phyloP scores from a whole-genome alignment of 2,329 filamentous ascomycete species.

The Talaromyces sp. region DNA sequence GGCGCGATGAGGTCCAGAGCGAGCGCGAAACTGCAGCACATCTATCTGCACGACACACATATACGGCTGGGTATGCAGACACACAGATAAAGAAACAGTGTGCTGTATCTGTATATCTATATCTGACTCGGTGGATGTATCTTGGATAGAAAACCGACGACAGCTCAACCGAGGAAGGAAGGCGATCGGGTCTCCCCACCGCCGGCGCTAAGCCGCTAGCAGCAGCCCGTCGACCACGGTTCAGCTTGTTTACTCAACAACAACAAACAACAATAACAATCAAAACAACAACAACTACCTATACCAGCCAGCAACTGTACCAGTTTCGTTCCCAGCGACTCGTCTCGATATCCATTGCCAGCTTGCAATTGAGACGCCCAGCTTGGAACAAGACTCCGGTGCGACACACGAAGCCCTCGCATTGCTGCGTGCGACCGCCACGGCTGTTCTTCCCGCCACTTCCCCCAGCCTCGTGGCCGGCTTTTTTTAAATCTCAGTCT shows the following conservation, averaged over 20 bases:
- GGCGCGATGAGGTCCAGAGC: not conserved
- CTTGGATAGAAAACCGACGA: not conserved
- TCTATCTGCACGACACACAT: not conserved
- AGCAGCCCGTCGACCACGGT: conserved; percentile 8
- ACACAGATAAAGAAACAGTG: not conserved
- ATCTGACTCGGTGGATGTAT: not conserved
- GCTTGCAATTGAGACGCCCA: not conserved
- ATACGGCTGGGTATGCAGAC: not conserved
- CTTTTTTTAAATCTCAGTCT: not conserved
- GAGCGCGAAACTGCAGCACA: not conserved
- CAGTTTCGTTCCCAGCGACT: not conserved
- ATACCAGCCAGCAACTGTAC: not conserved
- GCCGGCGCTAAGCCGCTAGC: not conserved
- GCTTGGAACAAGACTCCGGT: not conserved
- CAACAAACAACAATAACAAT: conserved; percentile 10
- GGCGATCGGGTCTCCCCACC: not conserved
- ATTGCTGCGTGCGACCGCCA: not conserved
- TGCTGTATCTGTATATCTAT: not conserved
- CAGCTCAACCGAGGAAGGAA: not conserved
- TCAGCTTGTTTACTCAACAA: conserved; percentile 13
- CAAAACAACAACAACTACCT: conserved; percentile 1
- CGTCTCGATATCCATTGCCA: not conserved
- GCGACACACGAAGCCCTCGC: not conserved
- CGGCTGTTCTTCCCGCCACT: conserved; percentile 7
- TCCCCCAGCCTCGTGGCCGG: conserved; percentile 12